phyloP scores from a whole-genome alignment of 2,329 filamentous ascomycete species.

The Penicillium sp. region DNA sequence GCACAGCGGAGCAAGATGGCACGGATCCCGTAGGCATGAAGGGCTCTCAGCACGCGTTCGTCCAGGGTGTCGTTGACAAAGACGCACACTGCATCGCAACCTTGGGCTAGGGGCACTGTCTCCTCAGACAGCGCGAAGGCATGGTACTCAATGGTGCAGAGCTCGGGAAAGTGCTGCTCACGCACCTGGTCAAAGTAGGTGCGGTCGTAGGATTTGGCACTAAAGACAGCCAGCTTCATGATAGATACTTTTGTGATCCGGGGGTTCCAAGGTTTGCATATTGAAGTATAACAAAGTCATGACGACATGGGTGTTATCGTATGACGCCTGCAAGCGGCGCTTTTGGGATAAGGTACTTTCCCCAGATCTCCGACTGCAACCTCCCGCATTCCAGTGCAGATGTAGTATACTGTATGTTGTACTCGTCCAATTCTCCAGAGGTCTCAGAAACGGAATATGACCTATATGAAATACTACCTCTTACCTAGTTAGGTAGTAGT shows the following conservation, averaged over 20 bases:
- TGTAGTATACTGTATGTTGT: background rate
- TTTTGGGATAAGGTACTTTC: background rate
- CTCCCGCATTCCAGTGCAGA: background rate
- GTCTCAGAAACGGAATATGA: background rate
- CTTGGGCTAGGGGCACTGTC: slow-evolving; percentile 49
- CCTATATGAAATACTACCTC: background rate
- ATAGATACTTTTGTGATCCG: background rate
- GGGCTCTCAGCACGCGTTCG: slow-evolving; percentile 44
- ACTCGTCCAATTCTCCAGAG: background rate
- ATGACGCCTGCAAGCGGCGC: slow-evolving; percentile 1
- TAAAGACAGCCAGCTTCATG: slow-evolving; percentile 57
- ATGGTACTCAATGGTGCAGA: slow-evolving; percentile 50
- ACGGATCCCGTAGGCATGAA: slow-evolving; percentile 45
- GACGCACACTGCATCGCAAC: slow-evolving; percentile 53
- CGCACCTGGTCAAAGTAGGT: slow-evolving; percentile 44
- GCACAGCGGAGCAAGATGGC: slow-evolving; percentile 59
- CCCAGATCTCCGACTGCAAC: background rate
- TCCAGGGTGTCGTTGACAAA: slow-evolving; percentile 59
- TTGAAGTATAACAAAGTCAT: slow-evolving; percentile 1
- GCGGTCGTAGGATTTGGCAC: slow-evolving; percentile 56
- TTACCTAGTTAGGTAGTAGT: background rate
- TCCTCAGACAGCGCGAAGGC: slow-evolving; percentile 49
- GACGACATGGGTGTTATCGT: slow-evolving; percentile 1
- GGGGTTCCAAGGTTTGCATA: background rate
- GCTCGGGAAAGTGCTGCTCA: slow-evolving; percentile 19